phyloP scores from a whole-genome alignment of 352 stramenopile genomes.

The Phytophthora ramorum region DNA sequence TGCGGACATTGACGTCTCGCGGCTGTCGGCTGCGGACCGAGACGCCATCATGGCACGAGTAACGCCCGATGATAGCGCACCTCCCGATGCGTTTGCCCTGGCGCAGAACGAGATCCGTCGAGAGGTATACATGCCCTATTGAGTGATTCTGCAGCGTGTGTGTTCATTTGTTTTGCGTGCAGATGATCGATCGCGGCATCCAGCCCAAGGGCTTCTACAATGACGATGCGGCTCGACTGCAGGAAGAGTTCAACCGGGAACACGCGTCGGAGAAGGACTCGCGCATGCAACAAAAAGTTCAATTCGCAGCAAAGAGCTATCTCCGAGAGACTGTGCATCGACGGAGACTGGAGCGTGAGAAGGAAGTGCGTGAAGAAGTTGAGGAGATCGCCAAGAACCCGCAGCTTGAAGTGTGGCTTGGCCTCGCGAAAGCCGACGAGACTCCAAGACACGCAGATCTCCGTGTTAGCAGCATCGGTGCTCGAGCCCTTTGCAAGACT shows the following conservation, averaged over 20 bases:
- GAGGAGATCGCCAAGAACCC: slow-evolving; percentile 72
- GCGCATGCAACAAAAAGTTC: slow-evolving; percentile 69
- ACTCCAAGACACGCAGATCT: slow-evolving; percentile 64
- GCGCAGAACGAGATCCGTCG: slow-evolving; percentile 86
- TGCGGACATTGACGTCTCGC: slow-evolving; percentile 68
- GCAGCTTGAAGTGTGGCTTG: slow-evolving; percentile 78
- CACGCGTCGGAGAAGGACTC: slow-evolving; percentile 69
- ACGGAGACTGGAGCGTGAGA: slow-evolving; percentile 68
- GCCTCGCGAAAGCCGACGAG: slow-evolving; percentile 60
- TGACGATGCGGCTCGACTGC: slow-evolving; percentile 78
- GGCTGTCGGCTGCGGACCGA: slow-evolving; percentile 61
- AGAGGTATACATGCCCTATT: slow-evolving; percentile 43
- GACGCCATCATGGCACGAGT: slow-evolving; percentile 79
- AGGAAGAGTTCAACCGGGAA: slow-evolving; percentile 83
- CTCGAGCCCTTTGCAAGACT: slow-evolving; percentile 73
- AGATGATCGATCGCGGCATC: slow-evolving; percentile 87
- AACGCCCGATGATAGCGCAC: slow-evolving; percentile 68
- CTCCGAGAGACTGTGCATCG: slow-evolving; percentile 78
- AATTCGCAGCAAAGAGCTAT: slow-evolving; percentile 79
- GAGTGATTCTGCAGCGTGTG: neutral
- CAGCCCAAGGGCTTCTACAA: slow-evolving; percentile 89
- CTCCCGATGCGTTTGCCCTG: slow-evolving; percentile 72
- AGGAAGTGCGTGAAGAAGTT: slow-evolving; percentile 77
- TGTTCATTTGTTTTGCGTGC: slow-evolving; percentile 7
- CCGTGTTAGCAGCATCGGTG: slow-evolving; percentile 57